Base-by-base conservation (phyloP, 2,329 filamentous ascomycete species). In the Fusarium begoniae region DNA sequence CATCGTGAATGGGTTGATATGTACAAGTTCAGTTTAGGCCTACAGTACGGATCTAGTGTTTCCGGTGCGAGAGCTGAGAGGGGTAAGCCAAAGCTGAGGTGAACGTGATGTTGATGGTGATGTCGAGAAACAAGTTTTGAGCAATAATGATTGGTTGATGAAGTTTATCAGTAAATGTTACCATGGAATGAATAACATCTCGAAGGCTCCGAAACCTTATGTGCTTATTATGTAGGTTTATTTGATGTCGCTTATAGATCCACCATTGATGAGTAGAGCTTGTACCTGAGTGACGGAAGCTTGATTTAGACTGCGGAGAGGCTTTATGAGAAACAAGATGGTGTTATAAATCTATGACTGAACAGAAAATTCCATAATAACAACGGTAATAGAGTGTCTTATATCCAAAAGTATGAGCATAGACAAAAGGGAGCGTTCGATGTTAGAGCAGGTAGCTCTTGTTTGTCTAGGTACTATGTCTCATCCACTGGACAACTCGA, bases 1-100 rank as follows among this genome's bases (percentile, higher is more conserved):
- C 96, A 98, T 99, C 60, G 70, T 73, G 72, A 58, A 70, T 74
- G 68, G 47, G 44, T 63, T 67, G 50, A 57, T 67, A 51, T 44
- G 51, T 56, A 35, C 37, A 66, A 62, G 55, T 57, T 38, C 38
- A 44, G 73, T 47, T 37, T 22, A 58, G 44, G 44, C 60, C 40
- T 66, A 59, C 41, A 37, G 22, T 66, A 58, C 47, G 35, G 37
- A 40, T 47, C 62, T 43, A 59, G 44, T 41, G 55, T 35, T 55
- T 56, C 57, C n/a, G 65, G 41, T 28, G 45, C 32, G 41, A 57
- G 57, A 70, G 35, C 48, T 37, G 61, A 54, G 73, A 75, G 73
- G 73, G 72, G 69, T 73, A 74, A n/a, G 17, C 20, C 48, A 51
- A 69, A 32, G 51, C 30, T 32, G 48, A 55, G 37, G 58, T 43